These are phyloP conservation scores for Wallemia mellicola DNA, from an alignment of 1,284 basidiomycete genomes.

Conservation along the genomic window DNA sequence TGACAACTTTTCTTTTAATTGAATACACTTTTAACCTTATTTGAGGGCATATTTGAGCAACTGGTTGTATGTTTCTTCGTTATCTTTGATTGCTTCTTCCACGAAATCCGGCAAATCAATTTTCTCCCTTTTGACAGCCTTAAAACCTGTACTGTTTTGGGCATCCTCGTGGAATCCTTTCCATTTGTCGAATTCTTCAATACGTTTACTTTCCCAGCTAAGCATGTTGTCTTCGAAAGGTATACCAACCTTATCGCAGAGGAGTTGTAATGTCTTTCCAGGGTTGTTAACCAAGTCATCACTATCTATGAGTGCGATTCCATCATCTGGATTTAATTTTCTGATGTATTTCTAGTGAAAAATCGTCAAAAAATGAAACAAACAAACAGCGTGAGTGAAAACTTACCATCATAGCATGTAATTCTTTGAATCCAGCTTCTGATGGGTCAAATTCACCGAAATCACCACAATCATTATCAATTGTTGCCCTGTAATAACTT, in stretches of 20 bases:
- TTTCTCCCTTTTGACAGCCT: constrained; percentile 3
- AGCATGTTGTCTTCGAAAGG: constrained; percentile 11
- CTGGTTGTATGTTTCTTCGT: not conserved
- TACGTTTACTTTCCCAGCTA: constrained; percentile 10
- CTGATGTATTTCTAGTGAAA: not conserved
- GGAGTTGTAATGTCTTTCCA: constrained; percentile 1
- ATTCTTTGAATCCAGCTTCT: constrained; percentile 7
- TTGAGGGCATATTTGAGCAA: not conserved
- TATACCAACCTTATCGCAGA: constrained; percentile 10
- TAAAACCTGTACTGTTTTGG: constrained; percentile 11
- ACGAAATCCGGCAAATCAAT: constrained; percentile 1
- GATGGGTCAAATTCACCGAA: constrained; percentile 12
- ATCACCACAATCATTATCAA: constrained; percentile 11
- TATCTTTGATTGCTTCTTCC: not conserved
- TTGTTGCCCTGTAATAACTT: constrained; percentile 11
- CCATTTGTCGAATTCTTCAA: constrained; percentile 12
- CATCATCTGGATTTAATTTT: not conserved
- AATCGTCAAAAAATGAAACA: too few species aligned
- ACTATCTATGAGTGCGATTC: not conserved
- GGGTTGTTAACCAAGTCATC: not conserved
- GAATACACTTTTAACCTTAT: not conserved
- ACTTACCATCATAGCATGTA: constrained; percentile 3
- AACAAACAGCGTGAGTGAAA: too few species aligned
- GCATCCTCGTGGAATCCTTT: constrained; percentile 11
- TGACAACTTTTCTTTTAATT: not conserved